phyloP scores from a whole-genome alignment of 495 filamentous ascomycete species.

The Podospora fimiseda region DNA sequence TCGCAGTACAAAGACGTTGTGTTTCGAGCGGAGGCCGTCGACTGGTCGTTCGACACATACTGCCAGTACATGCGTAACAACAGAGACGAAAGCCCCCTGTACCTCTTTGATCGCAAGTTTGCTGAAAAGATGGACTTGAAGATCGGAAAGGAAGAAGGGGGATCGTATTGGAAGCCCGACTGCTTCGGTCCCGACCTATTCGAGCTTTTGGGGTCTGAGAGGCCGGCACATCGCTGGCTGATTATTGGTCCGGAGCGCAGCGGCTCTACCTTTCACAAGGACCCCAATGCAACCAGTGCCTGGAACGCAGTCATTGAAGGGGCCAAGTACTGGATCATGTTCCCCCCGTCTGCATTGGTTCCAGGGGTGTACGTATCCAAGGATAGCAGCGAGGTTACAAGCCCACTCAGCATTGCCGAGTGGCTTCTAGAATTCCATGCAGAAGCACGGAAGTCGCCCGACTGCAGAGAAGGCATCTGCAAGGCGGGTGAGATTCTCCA shows the following conservation, averaged over 20 bases:
- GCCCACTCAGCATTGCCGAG: slow-evolving; percentile 90
- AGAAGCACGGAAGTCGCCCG: slow-evolving; percentile 70
- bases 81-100: slow-evolving; percentile 83
- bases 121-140: slow-evolving; percentile 77
- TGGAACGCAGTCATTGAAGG: slow-evolving; percentile 95
- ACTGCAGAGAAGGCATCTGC: slow-evolving; percentile 85
- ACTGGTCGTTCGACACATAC: slow-evolving; percentile 81
- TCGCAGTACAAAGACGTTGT: slow-evolving; percentile 54
- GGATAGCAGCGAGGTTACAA: slow-evolving; percentile 91
- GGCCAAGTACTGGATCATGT: slow-evolving; percentile 97
- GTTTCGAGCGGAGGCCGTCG: slow-evolving; percentile 90
- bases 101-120: slow-evolving; percentile 85
- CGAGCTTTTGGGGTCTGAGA: slow-evolving; percentile 65
- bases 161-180: slow-evolving; percentile 73
- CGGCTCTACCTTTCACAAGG: slow-evolving; percentile 94
- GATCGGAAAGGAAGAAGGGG: slow-evolving; percentile 48
- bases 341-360: slow-evolving; percentile 53
- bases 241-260: slow-evolving; percentile 86
- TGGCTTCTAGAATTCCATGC: slow-evolving; percentile 89
- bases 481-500: slow-evolving; percentile 83
- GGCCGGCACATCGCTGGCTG: slow-evolving; percentile 88
- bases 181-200: slow-evolving; percentile 92
- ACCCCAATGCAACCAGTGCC: slow-evolving; percentile 63
- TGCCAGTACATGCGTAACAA: slow-evolving; percentile 76
- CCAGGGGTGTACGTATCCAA: slow-evolving; percentile 89